phyloP scores from a whole-genome alignment of 352 stramenopile species.

The Pythium biforme region DNA sequence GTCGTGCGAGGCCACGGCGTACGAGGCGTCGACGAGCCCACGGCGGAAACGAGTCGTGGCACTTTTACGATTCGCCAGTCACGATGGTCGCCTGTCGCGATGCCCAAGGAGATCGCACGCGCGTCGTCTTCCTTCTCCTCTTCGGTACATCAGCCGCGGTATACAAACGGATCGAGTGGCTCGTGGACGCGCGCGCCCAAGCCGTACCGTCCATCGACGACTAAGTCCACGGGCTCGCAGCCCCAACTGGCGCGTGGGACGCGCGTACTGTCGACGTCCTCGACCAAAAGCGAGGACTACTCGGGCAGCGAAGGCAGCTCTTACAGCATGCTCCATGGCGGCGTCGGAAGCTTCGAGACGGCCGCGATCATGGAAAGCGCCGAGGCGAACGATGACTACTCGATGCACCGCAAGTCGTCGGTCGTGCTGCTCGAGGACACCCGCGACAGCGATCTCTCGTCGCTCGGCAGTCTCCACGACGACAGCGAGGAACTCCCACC shows the following conservation, averaged over 20 bases:
- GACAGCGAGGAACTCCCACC: background rate
- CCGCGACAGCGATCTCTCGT: constrained; percentile 13
- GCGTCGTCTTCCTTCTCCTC: background rate
- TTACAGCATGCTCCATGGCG: background rate
- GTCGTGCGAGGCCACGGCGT: background rate
- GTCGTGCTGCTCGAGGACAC: background rate
- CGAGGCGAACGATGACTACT: background rate
- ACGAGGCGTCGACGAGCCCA: background rate
- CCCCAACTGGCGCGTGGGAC: background rate
- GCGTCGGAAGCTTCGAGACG: background rate
- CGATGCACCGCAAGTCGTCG: constrained; percentile 1
- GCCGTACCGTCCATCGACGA: background rate
- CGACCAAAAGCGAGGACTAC: constrained; percentile 7
- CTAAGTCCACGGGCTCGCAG: background rate
- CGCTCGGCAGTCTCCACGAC: constrained; percentile 22
- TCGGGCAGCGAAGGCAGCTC: constrained; percentile 16
- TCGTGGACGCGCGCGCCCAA: background rate
- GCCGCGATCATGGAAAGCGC: constrained; percentile 6
- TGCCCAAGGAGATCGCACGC: background rate
- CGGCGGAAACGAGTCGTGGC: background rate
- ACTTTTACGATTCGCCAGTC: background rate
- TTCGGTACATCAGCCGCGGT: background rate
- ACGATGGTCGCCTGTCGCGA: background rate
- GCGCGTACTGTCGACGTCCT: constrained; percentile 3
- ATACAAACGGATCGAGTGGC: background rate